These are phyloP conservation scores for Lipomyces yarrowii DNA, from an alignment of 1,139 yeast genomes.

Conservation along the genomic window DNA sequence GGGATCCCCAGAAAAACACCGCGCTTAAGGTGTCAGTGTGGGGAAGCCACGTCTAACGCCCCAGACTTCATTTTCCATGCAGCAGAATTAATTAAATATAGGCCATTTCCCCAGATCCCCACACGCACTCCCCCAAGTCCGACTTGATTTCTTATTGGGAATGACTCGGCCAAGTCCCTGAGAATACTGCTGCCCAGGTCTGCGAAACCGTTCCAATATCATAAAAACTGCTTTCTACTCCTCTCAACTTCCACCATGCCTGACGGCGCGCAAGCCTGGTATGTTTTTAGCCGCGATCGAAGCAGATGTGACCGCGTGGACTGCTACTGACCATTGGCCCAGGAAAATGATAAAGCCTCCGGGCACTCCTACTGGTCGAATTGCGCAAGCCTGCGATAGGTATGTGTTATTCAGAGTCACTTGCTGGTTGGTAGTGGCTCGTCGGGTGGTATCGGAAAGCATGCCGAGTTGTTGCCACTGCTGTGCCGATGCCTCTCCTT, in stretches of 20 bases:
- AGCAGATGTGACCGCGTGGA: background rate
- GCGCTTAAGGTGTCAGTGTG: too few relatives aligned
- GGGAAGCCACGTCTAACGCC: background rate
- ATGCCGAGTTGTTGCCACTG: background rate
- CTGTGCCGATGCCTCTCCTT: background rate
- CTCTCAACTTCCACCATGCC: conserved; percentile 25
- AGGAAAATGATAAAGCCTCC: conserved; percentile 65
- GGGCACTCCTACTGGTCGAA: conserved; percentile 58
- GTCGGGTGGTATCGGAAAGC: background rate
- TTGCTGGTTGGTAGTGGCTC: background rate
- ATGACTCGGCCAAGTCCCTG: too few relatives aligned
- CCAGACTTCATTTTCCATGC: background rate
- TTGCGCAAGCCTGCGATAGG: conserved; percentile 86
- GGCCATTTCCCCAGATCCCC: background rate
- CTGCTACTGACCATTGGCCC: background rate
- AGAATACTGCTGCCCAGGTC: background rate
- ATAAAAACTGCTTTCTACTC: background rate
- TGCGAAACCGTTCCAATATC: background rate
- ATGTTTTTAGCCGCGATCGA: conserved; percentile 16
- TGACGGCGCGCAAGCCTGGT: conserved; percentile 39
- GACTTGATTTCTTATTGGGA: background rate
- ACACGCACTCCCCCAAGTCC: background rate
- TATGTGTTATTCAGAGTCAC: conserved; percentile 6
- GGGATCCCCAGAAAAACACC: too few relatives aligned
- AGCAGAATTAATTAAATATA: background rate